phyloP scores from a whole-genome alignment of 2,329 filamentous ascomycete genomes.

The Neofusicoccum kwambonambiense region DNA sequence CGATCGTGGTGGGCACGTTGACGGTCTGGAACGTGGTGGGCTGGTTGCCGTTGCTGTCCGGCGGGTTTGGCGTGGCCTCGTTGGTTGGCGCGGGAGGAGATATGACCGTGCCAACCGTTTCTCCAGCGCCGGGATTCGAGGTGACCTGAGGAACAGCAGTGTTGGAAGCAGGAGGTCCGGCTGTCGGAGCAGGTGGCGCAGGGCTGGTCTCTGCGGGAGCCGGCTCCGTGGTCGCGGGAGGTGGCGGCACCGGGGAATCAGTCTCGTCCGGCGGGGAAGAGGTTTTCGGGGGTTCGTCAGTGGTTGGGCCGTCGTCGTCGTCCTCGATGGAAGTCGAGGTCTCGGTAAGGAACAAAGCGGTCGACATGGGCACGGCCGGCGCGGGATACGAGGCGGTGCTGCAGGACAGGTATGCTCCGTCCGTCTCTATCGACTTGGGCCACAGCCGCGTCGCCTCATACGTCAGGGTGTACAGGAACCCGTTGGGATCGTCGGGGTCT shows the following conservation, averaged over 20 bases:
- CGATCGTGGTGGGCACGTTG: not conserved
- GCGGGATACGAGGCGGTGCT: not conserved
- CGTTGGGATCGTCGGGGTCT: not conserved
- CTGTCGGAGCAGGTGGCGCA: not conserved
- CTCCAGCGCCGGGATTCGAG: too few relatives aligned
- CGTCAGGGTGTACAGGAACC: not conserved
- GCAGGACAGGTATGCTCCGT: not conserved
- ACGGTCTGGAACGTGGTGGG: not conserved
- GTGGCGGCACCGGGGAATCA: not conserved
- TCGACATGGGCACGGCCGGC: not conserved
- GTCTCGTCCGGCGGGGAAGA: not conserved
- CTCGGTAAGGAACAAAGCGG: not conserved
- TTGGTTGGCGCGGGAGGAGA: not conserved
- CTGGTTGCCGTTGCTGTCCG: not conserved
- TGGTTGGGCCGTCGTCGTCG: not conserved
- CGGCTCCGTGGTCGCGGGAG: not conserved
- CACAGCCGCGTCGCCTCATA: not conserved
- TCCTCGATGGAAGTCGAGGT: not conserved
- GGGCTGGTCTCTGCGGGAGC: not conserved
- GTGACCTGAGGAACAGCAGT: not conserved
- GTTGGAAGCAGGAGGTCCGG: not conserved
- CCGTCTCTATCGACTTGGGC: constrained; percentile 1
- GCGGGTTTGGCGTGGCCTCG: too few relatives aligned
- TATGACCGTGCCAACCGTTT: not conserved
- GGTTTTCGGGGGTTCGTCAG: not conserved